Base-by-base conservation (phyloP, 192 early-diverging fungal species). In the Obelidium mucronatum region DNA sequence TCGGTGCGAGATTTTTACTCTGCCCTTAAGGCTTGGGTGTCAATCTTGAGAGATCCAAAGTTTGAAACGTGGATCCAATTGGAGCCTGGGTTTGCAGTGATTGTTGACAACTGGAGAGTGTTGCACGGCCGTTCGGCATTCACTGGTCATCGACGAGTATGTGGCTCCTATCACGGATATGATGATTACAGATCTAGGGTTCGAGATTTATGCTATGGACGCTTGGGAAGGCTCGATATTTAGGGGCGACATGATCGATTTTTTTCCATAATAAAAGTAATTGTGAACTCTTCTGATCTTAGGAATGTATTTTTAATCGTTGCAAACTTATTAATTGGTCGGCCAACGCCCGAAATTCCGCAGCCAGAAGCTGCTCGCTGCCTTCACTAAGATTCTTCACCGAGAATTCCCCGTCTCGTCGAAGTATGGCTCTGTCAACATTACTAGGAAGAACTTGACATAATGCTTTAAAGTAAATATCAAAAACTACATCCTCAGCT, bases 71-170 rank as follows among this genome's bases (percentile, higher is more conserved):
- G 91, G 91, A 83, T 87, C 30, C 79, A 83, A 63, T 84, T 94
- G 40, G 74, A 77, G 28, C 93, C 93, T 2, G 93, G 94, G 11
- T 78, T 85, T 5, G 92, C 86, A 0, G 84, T 92, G n/a, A 89
- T 92, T 35, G 88, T 95, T 74, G 91, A 95, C 73, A 95, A 95
- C 78, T 94, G 92, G 92, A 80, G 94, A 44, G 88, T 90, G 35
- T 72, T 95, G 65, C 94, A 95, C 77, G 94, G 93, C 15, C 81
- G 94, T 15, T 82, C 86, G 2, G 80, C 83, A 1, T 95, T 93
- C 75, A 91, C 84, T 1, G 94, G 93, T 2, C 82, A 93, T 69
- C 79, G 94, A 31, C 75, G 90, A 8, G 75, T 95, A 78, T 83
- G 82, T 37, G 93, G 94, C 19, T 82, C 82, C 0, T 95, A 95